Evolutionary conservation across 495 filamentous ascomycete species (phyloP), one percentile per base, ranked within the genome.

Genomic region (Aspergillus campestris): DNA sequence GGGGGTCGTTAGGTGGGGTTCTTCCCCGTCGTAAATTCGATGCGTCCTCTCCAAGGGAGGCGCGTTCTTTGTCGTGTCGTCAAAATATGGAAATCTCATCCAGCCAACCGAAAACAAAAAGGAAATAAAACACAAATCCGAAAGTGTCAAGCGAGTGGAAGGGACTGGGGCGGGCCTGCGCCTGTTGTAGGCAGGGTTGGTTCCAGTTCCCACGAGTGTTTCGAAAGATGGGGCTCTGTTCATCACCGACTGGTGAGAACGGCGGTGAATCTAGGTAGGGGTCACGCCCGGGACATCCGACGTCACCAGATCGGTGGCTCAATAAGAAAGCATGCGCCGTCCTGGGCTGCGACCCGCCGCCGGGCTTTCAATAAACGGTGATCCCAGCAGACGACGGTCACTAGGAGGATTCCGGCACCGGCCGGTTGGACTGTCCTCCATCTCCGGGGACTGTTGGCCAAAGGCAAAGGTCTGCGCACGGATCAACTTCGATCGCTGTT

Each of bases 381-480:
- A 72, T 15, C 74, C 67, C 44, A 69, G 48, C 32, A 66, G 51
- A 44, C 63, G 47, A 43, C 58, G 56, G 42, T 66, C 57, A 42
- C 58, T 48, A 46, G 49, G 52, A 45, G 57, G 66, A 45, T 68
- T 61, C 6, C 82, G 75, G 47, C 71, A 73, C 1, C 81, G 72
- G 11, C 77, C 82, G 3, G 84, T 91, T 7, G 88, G 87, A 48
- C 87, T 91, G 52, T 89, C 87, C 40, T 94, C 81, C 58, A 87
- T 77, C 35, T 78, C 71, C 30, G 72, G 69, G 10, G 68, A 72
- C 38, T 83, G 77, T 53, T 94, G 77, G 28, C 80, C 81, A 67
- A 95, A 96, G 13, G 91, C 90, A 66, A 89, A 99, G 0, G 91
- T 99, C 62, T 95, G 86, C 12, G 94, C 89, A 34, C 94, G 77